phyloP scores from a whole-genome alignment of 2,329 filamentous ascomycete species.

The Tolypocladium capitatum region DNA sequence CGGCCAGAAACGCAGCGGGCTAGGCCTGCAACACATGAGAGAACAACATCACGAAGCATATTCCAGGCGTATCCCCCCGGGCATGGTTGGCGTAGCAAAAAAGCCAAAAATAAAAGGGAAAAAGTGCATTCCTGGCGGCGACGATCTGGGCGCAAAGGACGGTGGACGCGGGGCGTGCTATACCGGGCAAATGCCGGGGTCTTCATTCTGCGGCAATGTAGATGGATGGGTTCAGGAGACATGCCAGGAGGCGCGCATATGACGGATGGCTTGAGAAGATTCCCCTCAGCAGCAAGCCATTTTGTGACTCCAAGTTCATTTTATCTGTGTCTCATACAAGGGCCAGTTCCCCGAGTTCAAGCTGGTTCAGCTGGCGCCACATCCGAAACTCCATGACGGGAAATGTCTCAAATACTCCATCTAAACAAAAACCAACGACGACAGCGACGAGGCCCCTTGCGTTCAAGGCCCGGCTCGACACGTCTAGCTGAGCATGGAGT shows the following conservation, averaged over 20 bases:
- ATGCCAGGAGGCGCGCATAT: not conserved
- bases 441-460: too few relatives aligned
- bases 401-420: not conserved
- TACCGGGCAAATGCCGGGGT: not conserved
- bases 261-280: not conserved
- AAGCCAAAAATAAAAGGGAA: too few relatives aligned
- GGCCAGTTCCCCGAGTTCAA: not conserved
- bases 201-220: not conserved
- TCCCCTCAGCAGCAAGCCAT: not conserved
- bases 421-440: too few relatives aligned
- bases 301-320: not conserved
- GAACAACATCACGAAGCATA: not conserved
- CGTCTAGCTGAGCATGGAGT: constrained; percentile 36
- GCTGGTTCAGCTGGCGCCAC: not conserved
- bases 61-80: not conserved
- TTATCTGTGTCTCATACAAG: not conserved
- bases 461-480: too few relatives aligned
- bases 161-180: not conserved
- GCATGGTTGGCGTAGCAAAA: not conserved
- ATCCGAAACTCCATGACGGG: not conserved
- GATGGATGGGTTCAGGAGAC: not conserved
- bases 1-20: constrained; percentile 33
- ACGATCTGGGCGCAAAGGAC: not conserved
- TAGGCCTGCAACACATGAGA: constrained; percentile 11
- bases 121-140: not conserved